A percentile compares a stretch with the other conserved stretches of the same genome.
Conservation (phyloP, 257 asterid species). For the Linderniella brevidens region DNA sequence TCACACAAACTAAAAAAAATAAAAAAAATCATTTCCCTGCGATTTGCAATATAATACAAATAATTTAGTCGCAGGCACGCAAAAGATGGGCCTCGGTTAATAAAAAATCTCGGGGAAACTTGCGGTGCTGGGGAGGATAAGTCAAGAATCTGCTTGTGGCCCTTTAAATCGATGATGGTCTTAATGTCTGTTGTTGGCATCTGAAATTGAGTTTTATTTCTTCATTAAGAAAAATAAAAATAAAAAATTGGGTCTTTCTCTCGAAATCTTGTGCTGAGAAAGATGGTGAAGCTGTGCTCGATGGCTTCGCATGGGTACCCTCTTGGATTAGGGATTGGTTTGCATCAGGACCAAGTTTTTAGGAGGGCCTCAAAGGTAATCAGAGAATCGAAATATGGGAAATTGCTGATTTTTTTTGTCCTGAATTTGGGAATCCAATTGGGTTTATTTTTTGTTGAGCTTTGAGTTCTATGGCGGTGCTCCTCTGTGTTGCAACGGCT, state of each 20-base stretch:
- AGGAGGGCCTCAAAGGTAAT: constrained; percentile 24
- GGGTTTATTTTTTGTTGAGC: neutral
- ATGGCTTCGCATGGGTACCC: constrained; percentile 39
- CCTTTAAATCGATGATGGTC: neutral
- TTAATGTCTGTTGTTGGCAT: too few species aligned
- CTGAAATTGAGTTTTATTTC: too few species aligned
- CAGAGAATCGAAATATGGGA: too few species aligned
- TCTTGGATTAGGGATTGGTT: constrained; percentile 17
- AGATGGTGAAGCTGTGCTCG: constrained; percentile 29
- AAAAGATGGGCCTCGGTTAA: constrained; percentile 5
- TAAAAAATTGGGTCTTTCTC: constrained; percentile 8
- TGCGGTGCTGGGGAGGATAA: constrained; percentile 21
- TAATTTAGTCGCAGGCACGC: neutral
- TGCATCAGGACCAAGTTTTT: constrained; percentile 17
- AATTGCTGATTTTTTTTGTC: neutral
- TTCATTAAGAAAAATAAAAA: neutral
- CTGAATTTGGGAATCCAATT: neutral
- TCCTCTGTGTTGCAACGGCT: too few species aligned
- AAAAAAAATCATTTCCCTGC: too few species aligned
- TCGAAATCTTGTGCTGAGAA: neutral
- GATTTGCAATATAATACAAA: too few species aligned
- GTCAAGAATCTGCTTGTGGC: constrained; percentile 11
- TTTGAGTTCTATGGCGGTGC: too few species aligned
- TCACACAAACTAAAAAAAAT: too few species aligned
- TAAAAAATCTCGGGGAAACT: constrained; percentile 10